A percentile compares a stretch with the other conserved stretches of the same genome.
Conservation (phyloP, 352 stramenopile genomes). For the Phytophthora lateralis region DNA sequence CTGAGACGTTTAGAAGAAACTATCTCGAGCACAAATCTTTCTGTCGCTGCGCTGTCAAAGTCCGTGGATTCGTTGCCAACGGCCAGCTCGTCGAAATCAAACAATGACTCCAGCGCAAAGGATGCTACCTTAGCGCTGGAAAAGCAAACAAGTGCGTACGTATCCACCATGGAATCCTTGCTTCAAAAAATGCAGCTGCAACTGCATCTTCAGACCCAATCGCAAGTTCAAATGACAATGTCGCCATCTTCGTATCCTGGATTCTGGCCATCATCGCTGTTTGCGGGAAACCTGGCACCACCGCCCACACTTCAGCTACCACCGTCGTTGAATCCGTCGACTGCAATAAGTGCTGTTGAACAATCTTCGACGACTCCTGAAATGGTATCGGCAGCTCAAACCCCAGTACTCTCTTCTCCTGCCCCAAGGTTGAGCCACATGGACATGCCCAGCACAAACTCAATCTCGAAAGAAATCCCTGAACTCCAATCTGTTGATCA, state of each 20-base stretch:
- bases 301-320: slow-evolving; percentile 21
- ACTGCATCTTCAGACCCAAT: slow-evolving; percentile 48
- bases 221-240: slow-evolving; percentile 31
- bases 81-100: slow-evolving; percentile 5
- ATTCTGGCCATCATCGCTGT: slow-evolving; percentile 35
- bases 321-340: slow-evolving; percentile 5
- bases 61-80: slow-evolving; percentile 10
- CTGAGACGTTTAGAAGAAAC: slow-evolving; percentile 35
- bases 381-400: not conserved
- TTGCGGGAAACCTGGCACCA: slow-evolving; percentile 15
- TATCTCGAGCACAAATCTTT: slow-evolving; percentile 24
- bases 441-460: slow-evolving; percentile 4
- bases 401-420: not conserved
- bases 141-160: slow-evolving; percentile 41
- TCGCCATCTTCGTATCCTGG: slow-evolving; percentile 29
- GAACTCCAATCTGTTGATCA: slow-evolving; percentile 6
- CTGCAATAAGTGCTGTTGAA: slow-evolving; percentile 1
- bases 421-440: not conserved
- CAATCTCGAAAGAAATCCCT: not conserved
- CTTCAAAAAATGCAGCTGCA: slow-evolving; percentile 75
- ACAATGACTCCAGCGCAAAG: slow-evolving; percentile 9
- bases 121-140: slow-evolving; percentile 30
- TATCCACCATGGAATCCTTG: slow-evolving; percentile 56
- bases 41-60: slow-evolving; percentile 21
- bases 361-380: not conserved